phyloP scores from a whole-genome alignment of 495 filamentous ascomycete genomes.

The Xylaria telfairii region DNA sequence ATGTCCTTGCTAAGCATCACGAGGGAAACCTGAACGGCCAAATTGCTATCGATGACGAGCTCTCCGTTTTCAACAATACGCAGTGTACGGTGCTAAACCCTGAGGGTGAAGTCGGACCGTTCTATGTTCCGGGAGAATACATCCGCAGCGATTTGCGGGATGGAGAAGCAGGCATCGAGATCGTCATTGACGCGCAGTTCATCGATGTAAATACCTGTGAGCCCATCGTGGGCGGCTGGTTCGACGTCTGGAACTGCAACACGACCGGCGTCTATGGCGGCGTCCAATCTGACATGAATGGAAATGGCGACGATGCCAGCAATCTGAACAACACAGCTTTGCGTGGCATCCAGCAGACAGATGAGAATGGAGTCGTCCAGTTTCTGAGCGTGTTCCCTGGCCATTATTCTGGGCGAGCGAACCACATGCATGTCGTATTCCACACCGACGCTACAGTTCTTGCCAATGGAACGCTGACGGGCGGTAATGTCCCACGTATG shows the following conservation, averaged over 20 bases:
- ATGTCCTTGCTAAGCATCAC: background rate
- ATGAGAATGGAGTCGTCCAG: slow-evolving; percentile 53
- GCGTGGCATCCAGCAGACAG: slow-evolving; percentile 57
- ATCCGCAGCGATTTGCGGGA: slow-evolving; percentile 64
- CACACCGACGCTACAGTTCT: slow-evolving; percentile 52
- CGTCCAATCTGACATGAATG: slow-evolving; percentile 47
- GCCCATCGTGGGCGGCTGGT: slow-evolving; percentile 59
- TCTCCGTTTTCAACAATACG: background rate
- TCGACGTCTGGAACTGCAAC: slow-evolving; percentile 65
- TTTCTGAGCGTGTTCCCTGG: slow-evolving; percentile 62
- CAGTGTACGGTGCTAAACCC: background rate
- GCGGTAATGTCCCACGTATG: slow-evolving; percentile 7
- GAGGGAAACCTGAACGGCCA: background rate
- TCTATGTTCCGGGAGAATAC: slow-evolving; percentile 38
- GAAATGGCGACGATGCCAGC: slow-evolving; percentile 51
- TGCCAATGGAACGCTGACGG: slow-evolving; percentile 54
- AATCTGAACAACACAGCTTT: slow-evolving; percentile 59
- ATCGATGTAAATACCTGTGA: slow-evolving; percentile 65
- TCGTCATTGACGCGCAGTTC: slow-evolving; percentile 67
- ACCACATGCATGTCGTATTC: slow-evolving; percentile 54
- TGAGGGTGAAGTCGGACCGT: background rate
- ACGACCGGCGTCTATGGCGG: slow-evolving; percentile 61
- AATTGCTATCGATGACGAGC: background rate
- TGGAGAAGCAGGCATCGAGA: slow-evolving; percentile 58
- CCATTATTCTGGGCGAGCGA: slow-evolving; percentile 57